phyloP scores from a whole-genome alignment of 2,329 filamentous ascomycete genomes.

The Trichoderma lentiforme region DNA sequence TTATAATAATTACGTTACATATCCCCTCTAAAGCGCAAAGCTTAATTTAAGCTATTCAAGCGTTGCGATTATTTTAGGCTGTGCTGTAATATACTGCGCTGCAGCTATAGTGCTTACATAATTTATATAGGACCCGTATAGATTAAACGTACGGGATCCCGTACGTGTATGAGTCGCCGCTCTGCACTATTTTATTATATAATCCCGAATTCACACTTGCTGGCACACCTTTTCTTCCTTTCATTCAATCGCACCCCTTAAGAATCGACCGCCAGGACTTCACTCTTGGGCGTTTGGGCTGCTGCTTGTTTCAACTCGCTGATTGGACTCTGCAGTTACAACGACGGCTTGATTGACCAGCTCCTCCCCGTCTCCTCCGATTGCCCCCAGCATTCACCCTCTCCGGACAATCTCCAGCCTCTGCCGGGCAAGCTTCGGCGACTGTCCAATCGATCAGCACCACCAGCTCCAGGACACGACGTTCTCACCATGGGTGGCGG shows the following conservation, averaged over 20 bases:
- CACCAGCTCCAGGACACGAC: conserved; percentile 34
- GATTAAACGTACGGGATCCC: too few relatives aligned
- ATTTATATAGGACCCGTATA: too few relatives aligned
- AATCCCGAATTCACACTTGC: not conserved
- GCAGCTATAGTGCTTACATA: too few relatives aligned
- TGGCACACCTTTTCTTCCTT: not conserved
- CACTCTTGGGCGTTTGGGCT: not conserved
- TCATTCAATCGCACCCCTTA: not conserved
- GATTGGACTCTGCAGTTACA: conserved; percentile 22
- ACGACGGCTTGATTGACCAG: conserved; percentile 25
- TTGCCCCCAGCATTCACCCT: conserved; percentile 27
- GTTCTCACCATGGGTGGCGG: conserved; percentile 51
- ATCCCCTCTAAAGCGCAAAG: too few relatives aligned
- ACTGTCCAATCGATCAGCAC: conserved; percentile 37
- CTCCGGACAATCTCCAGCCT: conserved; percentile 21
- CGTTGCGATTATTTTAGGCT: too few relatives aligned
- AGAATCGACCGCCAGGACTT: not conserved
- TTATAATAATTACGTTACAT: too few relatives aligned
- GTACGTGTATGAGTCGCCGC: not conserved
- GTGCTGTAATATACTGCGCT: too few relatives aligned
- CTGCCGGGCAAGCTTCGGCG: conserved; percentile 29
- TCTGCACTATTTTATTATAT: conserved; percentile 3
- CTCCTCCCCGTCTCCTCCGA: conserved; percentile 23
- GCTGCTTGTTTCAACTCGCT: conserved; percentile 24
- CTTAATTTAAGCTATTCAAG: too few relatives aligned